Evolutionary conservation across 108 stramenopile species (phyloP).

Genomic region (Cyclotella choctawhatcheeana): DNA sequence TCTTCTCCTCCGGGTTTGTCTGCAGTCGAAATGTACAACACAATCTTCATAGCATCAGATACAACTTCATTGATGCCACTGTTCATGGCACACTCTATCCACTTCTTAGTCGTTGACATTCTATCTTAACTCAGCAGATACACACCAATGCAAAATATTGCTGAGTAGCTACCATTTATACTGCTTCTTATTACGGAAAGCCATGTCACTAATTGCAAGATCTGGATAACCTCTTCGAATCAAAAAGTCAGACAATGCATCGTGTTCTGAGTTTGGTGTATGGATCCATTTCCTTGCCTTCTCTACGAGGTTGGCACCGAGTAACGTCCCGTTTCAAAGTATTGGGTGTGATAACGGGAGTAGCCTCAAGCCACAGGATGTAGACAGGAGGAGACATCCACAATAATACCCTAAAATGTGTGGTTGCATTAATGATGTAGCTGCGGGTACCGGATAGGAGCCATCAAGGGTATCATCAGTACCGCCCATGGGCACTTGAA

Average conservation of each 20-base stretch:
- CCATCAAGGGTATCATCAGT: conserved; percentile 22
- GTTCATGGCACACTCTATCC: conserved; percentile 15
- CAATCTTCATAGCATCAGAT: conserved; percentile 49
- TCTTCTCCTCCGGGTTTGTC: conserved; percentile 29
- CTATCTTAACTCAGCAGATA: conserved; percentile 71
- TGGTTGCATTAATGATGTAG: conserved; percentile 64
- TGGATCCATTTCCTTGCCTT: conserved; percentile 80
- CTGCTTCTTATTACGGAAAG: conserved; percentile 72
- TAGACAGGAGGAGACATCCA: conserved; percentile 79
- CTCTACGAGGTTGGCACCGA: conserved; percentile 66
- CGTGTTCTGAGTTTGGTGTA: conserved; percentile 62
- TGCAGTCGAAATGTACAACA: conserved; percentile 20
- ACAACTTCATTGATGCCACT: conserved; percentile 34
- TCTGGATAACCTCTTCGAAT: conserved; percentile 72
- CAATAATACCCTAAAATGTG: conserved; percentile 73
- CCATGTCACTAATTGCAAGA: conserved; percentile 60
- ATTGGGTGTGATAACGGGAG: conserved; percentile 67
- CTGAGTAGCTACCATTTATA: conserved; percentile 40
- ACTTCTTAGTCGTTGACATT: conserved; percentile 43
- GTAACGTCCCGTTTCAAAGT: conserved; percentile 72
- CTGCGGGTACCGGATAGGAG: conserved; percentile 20
- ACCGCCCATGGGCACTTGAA: conserved; percentile 37
- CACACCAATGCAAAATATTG: conserved; percentile 66
- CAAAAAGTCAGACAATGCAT: conserved; percentile 72
- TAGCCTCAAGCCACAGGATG: conserved; percentile 60